Conservation (phyloP, 805 yeast species). For the Myxozyma monticola region DNA sequence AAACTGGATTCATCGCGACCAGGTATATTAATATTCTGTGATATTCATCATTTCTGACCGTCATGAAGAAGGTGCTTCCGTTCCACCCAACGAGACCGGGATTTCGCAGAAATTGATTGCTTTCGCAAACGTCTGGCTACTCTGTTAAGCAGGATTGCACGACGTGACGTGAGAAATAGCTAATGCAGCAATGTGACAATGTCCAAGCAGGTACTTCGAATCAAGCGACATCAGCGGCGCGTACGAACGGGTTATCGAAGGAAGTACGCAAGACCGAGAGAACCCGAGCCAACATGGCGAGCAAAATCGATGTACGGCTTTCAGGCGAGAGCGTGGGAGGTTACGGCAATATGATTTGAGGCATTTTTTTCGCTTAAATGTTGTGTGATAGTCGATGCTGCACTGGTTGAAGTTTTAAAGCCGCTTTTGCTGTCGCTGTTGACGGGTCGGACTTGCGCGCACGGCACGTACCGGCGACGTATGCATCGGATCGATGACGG, state of each 20-base stretch:
- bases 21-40: too few relatives aligned
- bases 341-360: constrained; percentile 39
- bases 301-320: constrained; percentile 34
- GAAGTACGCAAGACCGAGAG: constrained; percentile 37
- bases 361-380: neutral
- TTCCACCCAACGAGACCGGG: constrained; percentile 37
- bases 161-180: too few relatives aligned
- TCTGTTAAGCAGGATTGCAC: constrained; percentile 41
- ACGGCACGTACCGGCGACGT: constrained; percentile 94
- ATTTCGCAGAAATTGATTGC: constrained; percentile 36
- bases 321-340: neutral
- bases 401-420: constrained; percentile 88
- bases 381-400: constrained; percentile 69
- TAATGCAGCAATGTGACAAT: too few relatives aligned
- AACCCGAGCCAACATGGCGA: constrained; percentile 36
- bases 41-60: neutral
- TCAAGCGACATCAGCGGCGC: constrained; percentile 37
- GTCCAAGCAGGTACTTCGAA: constrained; percentile 37
- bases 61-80: constrained; percentile 18
- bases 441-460: constrained; percentile 86
- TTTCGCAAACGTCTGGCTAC: constrained; percentile 35
- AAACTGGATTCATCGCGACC: too few relatives aligned
- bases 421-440: constrained; percentile 80
- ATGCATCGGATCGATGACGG: constrained; percentile 84
- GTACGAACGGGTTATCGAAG: constrained; percentile 35